A percentile compares a stretch with the other conserved stretches of the same genome.
These are phyloP conservation scores for Butyriboletus appendiculatus DNA, from an alignment of 1,284 basidiomycete species.

Conservation along the genomic window DNA sequence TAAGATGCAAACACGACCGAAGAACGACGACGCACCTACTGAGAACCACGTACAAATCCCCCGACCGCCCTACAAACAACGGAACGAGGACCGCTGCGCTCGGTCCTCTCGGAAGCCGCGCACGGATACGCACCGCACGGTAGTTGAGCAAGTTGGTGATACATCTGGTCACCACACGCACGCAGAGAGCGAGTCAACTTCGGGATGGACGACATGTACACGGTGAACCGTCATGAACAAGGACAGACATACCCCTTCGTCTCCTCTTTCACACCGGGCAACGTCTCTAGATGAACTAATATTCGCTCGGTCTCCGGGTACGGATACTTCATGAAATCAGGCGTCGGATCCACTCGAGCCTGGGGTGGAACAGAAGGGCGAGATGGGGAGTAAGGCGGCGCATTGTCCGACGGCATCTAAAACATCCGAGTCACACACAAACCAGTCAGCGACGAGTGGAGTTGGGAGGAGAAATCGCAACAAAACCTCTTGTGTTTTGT, in stretches of 20 bases:
- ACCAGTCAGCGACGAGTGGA: not conserved
- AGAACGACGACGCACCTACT: conserved; percentile 53
- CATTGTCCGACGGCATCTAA: conserved; percentile 17
- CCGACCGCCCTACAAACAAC: conserved; percentile 77
- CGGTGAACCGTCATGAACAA: not conserved
- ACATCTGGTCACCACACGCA: conserved; percentile 45
- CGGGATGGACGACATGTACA: not conserved
- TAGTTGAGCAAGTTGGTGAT: conserved; percentile 59
- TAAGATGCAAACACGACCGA: not conserved
- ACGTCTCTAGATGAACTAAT: conserved; percentile 14
- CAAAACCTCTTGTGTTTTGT: not conserved
- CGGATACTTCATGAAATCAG: conserved; percentile 22
- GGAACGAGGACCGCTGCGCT: conserved; percentile 76
- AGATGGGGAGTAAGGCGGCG: not conserved
- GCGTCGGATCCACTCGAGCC: not conserved
- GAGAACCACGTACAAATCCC: conserved; percentile 81
- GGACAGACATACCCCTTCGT: conserved; percentile 21
- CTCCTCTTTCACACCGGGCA: conserved; percentile 21
- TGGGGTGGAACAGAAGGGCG: not conserved
- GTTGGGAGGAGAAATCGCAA: not conserved
- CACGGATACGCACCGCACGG: conserved; percentile 43
- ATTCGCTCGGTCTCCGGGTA: conserved; percentile 10
- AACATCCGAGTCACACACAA: not conserved
- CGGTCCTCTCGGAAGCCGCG: conserved; percentile 54
- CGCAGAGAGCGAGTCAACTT: not conserved